A percentile compares a stretch with the other conserved stretches of the same genome.
Evolutionary conservation across 2,329 filamentous ascomycete species (phyloP).

Genomic region (Colletotrichum abscissum): DNA sequence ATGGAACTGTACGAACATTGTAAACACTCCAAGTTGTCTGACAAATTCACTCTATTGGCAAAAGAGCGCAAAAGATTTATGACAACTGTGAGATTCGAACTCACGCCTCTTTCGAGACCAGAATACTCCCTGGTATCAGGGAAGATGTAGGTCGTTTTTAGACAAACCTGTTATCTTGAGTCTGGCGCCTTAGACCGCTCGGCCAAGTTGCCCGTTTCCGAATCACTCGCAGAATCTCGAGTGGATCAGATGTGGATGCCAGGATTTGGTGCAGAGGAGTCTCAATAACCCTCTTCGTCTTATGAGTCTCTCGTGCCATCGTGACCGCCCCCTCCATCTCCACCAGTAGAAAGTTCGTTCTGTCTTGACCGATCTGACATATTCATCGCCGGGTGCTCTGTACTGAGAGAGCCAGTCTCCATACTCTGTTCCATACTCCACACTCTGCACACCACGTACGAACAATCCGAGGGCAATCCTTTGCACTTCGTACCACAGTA

Average conservation of each 20-base stretch:
- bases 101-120: constrained; percentile 36
- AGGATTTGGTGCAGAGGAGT: fast-evolving
- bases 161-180: constrained; percentile 18
- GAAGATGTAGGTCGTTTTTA: neutral
- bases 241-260: neutral
- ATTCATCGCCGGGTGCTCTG: neutral
- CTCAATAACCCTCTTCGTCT: neutral
- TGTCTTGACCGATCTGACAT: too few relatives aligned
- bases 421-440: too few relatives aligned
- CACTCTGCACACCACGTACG: too few relatives aligned
- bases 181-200: constrained; percentile 37
- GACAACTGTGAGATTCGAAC: constrained; percentile 37
- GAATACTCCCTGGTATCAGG: constrained; percentile 18
- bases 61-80: neutral
- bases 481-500: too few relatives aligned
- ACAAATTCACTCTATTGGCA: neutral
- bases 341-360: neutral
- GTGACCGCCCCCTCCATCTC: too few relatives aligned
- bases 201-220: constrained; percentile 27
- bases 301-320: too few relatives aligned
- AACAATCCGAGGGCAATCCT: neutral
- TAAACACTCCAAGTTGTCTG: too few relatives aligned
- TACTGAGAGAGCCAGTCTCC: too few relatives aligned
- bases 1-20: too few relatives aligned
- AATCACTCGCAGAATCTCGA: neutral